These are phyloP conservation scores for Chlorophyllum brunneum DNA, from an alignment of 768 basidiomycete genomes.

Conservation along the genomic window DNA sequence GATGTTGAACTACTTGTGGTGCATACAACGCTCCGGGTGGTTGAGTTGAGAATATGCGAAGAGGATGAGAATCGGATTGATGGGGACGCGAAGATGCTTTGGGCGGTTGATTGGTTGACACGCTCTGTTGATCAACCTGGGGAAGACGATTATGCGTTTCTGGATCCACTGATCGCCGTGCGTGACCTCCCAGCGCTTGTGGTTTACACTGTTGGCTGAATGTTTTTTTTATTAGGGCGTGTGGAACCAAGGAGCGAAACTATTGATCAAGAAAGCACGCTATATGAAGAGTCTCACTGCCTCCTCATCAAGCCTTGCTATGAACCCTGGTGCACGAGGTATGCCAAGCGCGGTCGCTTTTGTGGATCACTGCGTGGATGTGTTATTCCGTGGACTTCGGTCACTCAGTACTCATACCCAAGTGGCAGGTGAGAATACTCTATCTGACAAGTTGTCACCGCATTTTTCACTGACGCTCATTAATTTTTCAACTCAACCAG, in stretches of 20 bases:
- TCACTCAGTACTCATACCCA: slow-evolving; percentile 9
- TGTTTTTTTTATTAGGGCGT: not conserved
- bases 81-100: slow-evolving; percentile 28
- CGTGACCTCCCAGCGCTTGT: slow-evolving; percentile 19
- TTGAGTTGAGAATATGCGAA: slow-evolving; percentile 33
- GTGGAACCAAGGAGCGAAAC: slow-evolving; percentile 30
- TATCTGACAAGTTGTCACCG: too few species aligned
- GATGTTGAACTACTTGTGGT: slow-evolving; percentile 42
- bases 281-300: slow-evolving; percentile 34
- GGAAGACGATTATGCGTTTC: slow-evolving; percentile 47
- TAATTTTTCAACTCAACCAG: not conserved
- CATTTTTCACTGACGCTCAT: not conserved
- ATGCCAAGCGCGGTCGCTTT: slow-evolving; percentile 4
- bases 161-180: slow-evolving; percentile 54
- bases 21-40: slow-evolving; percentile 46
- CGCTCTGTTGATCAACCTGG: slow-evolving; percentile 42
- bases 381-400: slow-evolving; percentile 10
- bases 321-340: not conserved
- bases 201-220: not conserved
- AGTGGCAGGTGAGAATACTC: slow-evolving; percentile 7
- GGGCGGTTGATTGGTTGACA: slow-evolving; percentile 40
- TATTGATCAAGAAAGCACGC: slow-evolving; percentile 58
- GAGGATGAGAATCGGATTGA: not conserved
- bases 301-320: not conserved
- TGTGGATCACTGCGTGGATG: slow-evolving; percentile 11